Evolutionary conservation across 1,284 basidiomycete genomes (phyloP), one percentile per base, ranked within the genome.

Genomic region (Lignosus rhinocerotis): DNA sequence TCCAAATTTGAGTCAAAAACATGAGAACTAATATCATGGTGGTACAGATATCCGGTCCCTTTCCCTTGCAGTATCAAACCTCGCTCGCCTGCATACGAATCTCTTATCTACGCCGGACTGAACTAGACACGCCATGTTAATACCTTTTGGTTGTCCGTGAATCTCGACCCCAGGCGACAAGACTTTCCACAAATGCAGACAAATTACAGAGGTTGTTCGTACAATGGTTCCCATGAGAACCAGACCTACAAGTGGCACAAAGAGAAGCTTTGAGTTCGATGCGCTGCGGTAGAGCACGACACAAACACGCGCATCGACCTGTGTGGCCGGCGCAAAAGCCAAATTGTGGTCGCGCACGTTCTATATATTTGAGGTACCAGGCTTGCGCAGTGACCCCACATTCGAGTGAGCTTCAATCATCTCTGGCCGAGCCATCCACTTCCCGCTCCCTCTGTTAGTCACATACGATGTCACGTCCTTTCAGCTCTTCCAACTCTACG

Each of bases 41-140:
- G 1, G 2, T 30, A 10, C 16, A 58, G 56, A 1, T 50, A 53
- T 30, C 56, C 56, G 1, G 47, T 30, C 17, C 51, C 51, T 8
- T 58, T 53, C 50, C 45, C 46, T 16, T 57, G 56, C 39, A 51
- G 30, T 7, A 57, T 57, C 51, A 57, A 53, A 39, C 21, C 56
- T 1, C 32, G 51, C 8, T 57, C 56, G 12, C 4, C 32, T 6
- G 38, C 17, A 14, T n/a, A 38, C 4, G 51, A 41, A 6, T 38
- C 11, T n/a, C 50, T 57, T 7, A 46, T 57, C 44, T n/a, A 49
- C 11, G 39, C 51, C 14, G 25, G 42, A 21, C 44, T 39, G 17
- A 46, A 38, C 25, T 17, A 38, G 17, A n/a, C n/a, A n/a, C n/a
- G n/a, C n/a, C n/a, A n/a, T 25, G 25, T 25, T 25, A 25, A 2